Evolutionary conservation across 2,329 filamentous ascomycete species (phyloP), one percentile per base, ranked within the genome.

Genomic region (Paecilomyces sp.): DNA sequence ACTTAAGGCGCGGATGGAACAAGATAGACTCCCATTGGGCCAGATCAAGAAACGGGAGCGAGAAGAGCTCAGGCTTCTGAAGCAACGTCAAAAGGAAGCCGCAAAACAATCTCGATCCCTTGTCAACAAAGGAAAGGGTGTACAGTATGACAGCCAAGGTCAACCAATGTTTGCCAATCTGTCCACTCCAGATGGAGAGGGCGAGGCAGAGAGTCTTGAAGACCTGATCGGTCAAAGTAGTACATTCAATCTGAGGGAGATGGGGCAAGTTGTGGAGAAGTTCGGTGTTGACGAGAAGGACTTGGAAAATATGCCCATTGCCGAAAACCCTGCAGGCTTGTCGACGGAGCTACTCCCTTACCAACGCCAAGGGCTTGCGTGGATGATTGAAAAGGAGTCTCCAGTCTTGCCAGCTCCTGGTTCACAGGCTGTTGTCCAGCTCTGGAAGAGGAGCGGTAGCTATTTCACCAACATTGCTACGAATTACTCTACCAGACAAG

Each of bases 341-440:
- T 77, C 81, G 25, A 89, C 91, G 0, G 77, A 83, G 47, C 78
- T 96, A 55, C 80, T 96, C 60, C 88, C 90, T 1, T 94, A 95
- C 73, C 92, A 96, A 69, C 83, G 76, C 34, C 79, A 93, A 79
- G 91, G 90, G 6, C 77, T 96, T 47, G 85, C 87, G 15, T 96
- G 92, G 92, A 85, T 96, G 83, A 78, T 86, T 18, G 80, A 85
- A 7, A 91, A 90, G 66, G 92, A 96, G 71, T 84, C 81, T 13
- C 90, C 91, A 0, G 72, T 81, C 36, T 77, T 89, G 12, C 90
- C 91, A 2, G 67, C 78, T 1, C 71, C 75, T 28, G 83, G 81
- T 0, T 84, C 86, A 0, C 76, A 81, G 1, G 83, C 89, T 11
- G 76, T 86, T 25, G 85, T 91, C 1, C 91, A 96, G 74, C 79